Evolutionary conservation across 805 yeast genomes (phyloP).

Genomic region (Candida dajiaensis): DNA sequence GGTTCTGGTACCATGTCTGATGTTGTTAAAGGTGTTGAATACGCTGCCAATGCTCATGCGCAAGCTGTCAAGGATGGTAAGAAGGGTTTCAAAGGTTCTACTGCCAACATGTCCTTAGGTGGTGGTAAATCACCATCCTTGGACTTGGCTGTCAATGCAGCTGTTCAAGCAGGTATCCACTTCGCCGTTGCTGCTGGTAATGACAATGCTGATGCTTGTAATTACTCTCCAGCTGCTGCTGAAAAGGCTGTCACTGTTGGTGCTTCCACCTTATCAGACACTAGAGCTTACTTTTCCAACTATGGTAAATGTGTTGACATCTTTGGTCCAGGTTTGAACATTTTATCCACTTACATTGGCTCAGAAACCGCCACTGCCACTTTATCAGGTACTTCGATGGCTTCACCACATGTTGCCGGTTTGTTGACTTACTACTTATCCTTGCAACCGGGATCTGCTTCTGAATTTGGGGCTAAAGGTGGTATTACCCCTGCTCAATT

Average conservation of each 20-base stretch:
- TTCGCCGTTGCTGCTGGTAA: conserved; percentile 98
- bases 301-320: conserved; percentile 94
- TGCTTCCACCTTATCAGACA: conserved; percentile 83
- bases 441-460: conserved; percentile 68
- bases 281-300: conserved; percentile 93
- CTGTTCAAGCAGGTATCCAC: conserved; percentile 81
- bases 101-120: conserved; percentile 91
- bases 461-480: conserved; percentile 50
- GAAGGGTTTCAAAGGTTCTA: conserved; percentile 75
- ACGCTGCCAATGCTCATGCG: conserved; percentile 67
- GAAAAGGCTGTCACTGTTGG: conserved; percentile 87
- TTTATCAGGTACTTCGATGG: conserved; percentile 96
- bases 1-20: conserved; percentile 84
- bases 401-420: conserved; percentile 95
- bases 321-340: conserved; percentile 93
- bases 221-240: conserved; percentile 86
- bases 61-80: conserved; percentile 44
- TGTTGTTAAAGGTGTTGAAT: conserved; percentile 80
- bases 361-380: conserved; percentile 71
- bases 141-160: conserved; percentile 85
- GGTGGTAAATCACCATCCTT: conserved; percentile 88
- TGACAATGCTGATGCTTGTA: conserved; percentile 89
- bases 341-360: conserved; percentile 80
- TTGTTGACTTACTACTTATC: conserved; percentile 84
- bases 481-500: conserved; percentile 65